A percentile compares a stretch with the other conserved stretches of the same genome.
These are phyloP conservation scores for Colletotrichum coccodes DNA, from an alignment of 2,329 filamentous ascomycete genomes.

Conservation along the genomic window DNA sequence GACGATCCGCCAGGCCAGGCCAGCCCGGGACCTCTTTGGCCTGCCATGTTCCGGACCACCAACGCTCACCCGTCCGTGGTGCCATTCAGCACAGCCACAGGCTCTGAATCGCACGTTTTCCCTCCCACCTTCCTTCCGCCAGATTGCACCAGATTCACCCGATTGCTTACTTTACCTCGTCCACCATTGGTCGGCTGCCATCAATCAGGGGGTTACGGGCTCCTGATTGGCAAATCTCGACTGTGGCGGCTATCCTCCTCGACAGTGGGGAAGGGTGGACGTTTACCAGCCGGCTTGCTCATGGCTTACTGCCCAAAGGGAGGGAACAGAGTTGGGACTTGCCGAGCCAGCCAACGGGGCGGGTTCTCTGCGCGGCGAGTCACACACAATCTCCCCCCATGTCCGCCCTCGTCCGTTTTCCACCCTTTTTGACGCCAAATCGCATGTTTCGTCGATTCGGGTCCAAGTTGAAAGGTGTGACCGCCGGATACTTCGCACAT, in stretches of 20 bases:
- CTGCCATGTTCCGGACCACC: constrained; percentile 17
- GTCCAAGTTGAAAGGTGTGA: constrained; percentile 8
- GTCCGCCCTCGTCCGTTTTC: constrained; percentile 29
- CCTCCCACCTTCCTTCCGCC: constrained; percentile 14
- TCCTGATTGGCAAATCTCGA: constrained; percentile 5
- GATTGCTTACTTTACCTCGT: constrained; percentile 22
- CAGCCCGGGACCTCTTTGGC: background rate
- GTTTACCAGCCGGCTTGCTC: constrained; percentile 15
- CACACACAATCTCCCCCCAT: constrained; percentile 26
- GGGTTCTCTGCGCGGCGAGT: constrained; percentile 16
- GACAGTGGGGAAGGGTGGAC: constrained; percentile 8
- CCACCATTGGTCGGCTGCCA: constrained; percentile 15
- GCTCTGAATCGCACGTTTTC: constrained; percentile 31
- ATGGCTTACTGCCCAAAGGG: background rate
- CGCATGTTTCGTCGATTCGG: constrained; percentile 29
- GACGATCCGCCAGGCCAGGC: background rate
- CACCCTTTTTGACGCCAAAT: constrained; percentile 31
- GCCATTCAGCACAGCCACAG: constrained; percentile 37
- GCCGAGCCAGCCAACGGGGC: background rate
- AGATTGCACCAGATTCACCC: constrained; percentile 2
- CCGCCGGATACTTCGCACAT: background rate
- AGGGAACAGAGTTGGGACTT: background rate
- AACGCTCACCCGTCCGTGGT: constrained; percentile 29
- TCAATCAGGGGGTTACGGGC: background rate
- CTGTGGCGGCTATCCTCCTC: constrained; percentile 18